phyloP scores from a whole-genome alignment of 2,329 filamentous ascomycete genomes.

The Fusarium torulosum region DNA sequence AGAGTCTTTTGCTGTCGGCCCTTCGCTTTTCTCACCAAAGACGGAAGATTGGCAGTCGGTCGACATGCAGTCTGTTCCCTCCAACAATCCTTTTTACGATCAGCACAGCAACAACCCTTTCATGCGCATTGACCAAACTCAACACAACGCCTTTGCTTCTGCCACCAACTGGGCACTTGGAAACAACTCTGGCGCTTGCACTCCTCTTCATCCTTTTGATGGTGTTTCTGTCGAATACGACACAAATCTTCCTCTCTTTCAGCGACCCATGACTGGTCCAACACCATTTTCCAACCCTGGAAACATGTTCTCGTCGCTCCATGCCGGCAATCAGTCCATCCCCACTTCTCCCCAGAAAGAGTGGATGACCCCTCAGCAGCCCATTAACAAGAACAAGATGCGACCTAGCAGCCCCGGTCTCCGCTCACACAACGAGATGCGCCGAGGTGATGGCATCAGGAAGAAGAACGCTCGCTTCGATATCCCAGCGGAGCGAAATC shows the following conservation, averaged over 20 bases:
- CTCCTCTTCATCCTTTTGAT: conserved; percentile 76
- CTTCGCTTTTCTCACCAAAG: conserved; percentile 73
- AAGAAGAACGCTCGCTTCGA: conserved; percentile 99
- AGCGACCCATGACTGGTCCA: conserved; percentile 64
- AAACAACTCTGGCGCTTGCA: conserved; percentile 71
- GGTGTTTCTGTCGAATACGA: conserved; percentile 70
- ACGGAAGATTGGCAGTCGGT: conserved; percentile 73
- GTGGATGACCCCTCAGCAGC: conserved; percentile 64
- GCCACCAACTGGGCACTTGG: conserved; percentile 63
- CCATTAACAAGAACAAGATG: conserved; percentile 69
- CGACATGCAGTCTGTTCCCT: conserved; percentile 73
- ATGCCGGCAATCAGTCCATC: conserved; percentile 62
- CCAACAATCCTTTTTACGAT: conserved; percentile 73
- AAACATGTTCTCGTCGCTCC: conserved; percentile 67
- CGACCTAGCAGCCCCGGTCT: conserved; percentile 75
- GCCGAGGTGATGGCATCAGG: conserved; percentile 87
- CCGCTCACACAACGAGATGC: conserved; percentile 80
- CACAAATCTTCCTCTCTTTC: conserved; percentile 65
- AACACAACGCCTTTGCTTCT: conserved; percentile 58
- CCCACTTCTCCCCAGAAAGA: conserved; percentile 70
- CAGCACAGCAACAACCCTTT: conserved; percentile 73
- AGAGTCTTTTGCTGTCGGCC: conserved; percentile 71
- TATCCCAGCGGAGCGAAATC: conserved; percentile 92
- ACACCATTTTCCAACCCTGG: conserved; percentile 68
- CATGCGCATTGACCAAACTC: conserved; percentile 70